Evolutionary conservation across 768 basidiomycete genomes (phyloP), one percentile per base, ranked within the genome.

Genomic region (Amanita pseudoporphyria): DNA sequence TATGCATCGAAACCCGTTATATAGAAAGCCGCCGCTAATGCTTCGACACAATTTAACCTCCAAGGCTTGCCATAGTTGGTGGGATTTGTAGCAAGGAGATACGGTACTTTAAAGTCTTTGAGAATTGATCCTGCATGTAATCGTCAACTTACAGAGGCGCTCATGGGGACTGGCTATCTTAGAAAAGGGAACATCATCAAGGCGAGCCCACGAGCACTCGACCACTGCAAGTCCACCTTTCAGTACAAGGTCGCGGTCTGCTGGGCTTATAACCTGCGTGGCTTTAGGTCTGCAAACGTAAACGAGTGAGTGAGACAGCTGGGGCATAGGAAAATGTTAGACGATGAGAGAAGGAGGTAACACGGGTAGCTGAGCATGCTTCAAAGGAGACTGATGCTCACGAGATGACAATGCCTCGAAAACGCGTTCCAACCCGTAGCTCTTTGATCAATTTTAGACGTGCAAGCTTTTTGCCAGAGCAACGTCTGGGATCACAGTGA

Each of bases 41-140:
- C 89, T 65, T 95, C 93, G 24, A 89, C 94, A 55, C 95, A 97
- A 58, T 95, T 97, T 35, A 99, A 71, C 43, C 85, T 73, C 92
- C 93, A 97, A 0, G 96, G 96, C 63, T 91, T 93, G 9, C 96
- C 96, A 57, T 98, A 99, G 66, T 99, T 99, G 9, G 92, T 92
- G 0, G 95, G 93, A 63, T 99, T 99, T 0, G 92, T 87, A 0
- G 96, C 96, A 38, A 98, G 65, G 16, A 99, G 78, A 62, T 95
- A 98, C 0, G 96, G 96, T 24, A 99, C 95, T 99, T 16, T 14
- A 33, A 3, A 36, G 9, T 43, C 40, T 24, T 18, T n/a, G 9
- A 22, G 36, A 28, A 33, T 24, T 21, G 24, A 22, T 41, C 33
- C 30, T 46, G 6, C 22, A 6, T 14, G n/a, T 38, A 3, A 36